Evolutionary conservation across 495 filamentous ascomycete genomes (phyloP), one percentile per base, ranked within the genome.

Genomic region (Lineolata rhizophorae): DNA sequence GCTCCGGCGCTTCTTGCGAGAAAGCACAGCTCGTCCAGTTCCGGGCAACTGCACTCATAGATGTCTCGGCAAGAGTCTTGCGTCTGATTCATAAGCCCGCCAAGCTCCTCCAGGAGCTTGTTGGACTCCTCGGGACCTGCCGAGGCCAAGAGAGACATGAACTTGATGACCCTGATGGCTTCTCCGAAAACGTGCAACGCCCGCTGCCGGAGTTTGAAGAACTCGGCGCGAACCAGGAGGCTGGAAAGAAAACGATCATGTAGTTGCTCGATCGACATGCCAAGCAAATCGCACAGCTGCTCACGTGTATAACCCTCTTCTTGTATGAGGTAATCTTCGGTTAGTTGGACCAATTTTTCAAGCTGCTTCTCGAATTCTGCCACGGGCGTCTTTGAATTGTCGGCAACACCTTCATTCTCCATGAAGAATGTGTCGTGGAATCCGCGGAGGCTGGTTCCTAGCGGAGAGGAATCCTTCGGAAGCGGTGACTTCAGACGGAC

Each of bases 151-250:
- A 90, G 62, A 1, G 60, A 48, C 48, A 81, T 69, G 61, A 94
- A 93, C 41, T 73, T 58, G 3, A 82, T 58, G 2, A 97, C 87
- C 2, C 90, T 73, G 18, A 78, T 62, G 5, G 87, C 83, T 55
- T 97, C 87, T 41, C 59, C 64, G 53, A 84, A 90, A 40, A 91
- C 87, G 55, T 97, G 87, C 35, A 79, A 52, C 0, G 87, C 80
- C 16, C 90, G 70, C 50, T 84, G 73, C 12, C 72, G 71, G 20
- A 97, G 72, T 46, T 70, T 73, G 64, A 95, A 97, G n/a, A 61
- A 63, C 31, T 83, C 75, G 0, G 83, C 79, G 20, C 81, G 74
- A 3, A 95, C 74, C 12, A 82, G 80, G 57, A 94, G 91, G 19
- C 70, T 71, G 17, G 70, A 72, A 43, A 80, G 76, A 59, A 74